These are phyloP conservation scores for Thinopyrum elongatum DNA, from an alignment of 176 grass and related monocot species.

Conservation along the genomic window DNA sequence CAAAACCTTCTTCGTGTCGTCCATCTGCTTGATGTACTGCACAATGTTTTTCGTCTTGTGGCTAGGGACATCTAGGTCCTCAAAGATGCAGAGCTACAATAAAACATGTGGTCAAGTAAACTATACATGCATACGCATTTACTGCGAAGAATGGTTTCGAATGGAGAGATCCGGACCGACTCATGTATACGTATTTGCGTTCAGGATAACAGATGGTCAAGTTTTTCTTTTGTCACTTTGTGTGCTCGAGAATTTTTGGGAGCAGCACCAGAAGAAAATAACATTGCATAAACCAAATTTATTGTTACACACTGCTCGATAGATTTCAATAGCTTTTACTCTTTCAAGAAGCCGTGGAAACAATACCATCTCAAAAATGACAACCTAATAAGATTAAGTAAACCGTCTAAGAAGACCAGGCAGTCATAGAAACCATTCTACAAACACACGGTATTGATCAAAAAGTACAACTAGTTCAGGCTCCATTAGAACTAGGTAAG, in stretches of 20 bases:
- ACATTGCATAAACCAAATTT: not conserved
- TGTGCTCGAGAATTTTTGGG: not conserved
- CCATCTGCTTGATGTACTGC: constrained; percentile 58
- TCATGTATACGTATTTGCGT: not conserved
- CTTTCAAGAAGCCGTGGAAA: not conserved
- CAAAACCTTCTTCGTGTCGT: constrained; percentile 72
- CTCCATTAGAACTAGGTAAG: not conserved
- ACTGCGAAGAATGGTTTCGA: not conserved
- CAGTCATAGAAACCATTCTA: not conserved
- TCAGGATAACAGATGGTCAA: not conserved
- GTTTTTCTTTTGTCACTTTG: not conserved
- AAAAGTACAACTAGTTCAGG: not conserved
- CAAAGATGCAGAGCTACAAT: constrained; percentile 67
- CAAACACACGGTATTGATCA: not conserved
- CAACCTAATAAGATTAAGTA: not conserved
- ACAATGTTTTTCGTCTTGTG: constrained; percentile 94
- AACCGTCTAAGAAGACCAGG: not conserved
- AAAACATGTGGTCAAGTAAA: not conserved
- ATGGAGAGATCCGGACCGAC: not conserved
- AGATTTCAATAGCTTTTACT: not conserved
- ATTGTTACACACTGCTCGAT: not conserved
- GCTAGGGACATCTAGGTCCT: constrained; percentile 65
- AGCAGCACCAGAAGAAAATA: not conserved
- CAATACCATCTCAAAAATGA: not conserved
- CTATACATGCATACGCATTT: not conserved